Percentiles rank a stretch among this genome's conserved stretches.
Conservation (phyloP, 192 early-diverging fungal species). For the Coemansia sp. region DNA sequence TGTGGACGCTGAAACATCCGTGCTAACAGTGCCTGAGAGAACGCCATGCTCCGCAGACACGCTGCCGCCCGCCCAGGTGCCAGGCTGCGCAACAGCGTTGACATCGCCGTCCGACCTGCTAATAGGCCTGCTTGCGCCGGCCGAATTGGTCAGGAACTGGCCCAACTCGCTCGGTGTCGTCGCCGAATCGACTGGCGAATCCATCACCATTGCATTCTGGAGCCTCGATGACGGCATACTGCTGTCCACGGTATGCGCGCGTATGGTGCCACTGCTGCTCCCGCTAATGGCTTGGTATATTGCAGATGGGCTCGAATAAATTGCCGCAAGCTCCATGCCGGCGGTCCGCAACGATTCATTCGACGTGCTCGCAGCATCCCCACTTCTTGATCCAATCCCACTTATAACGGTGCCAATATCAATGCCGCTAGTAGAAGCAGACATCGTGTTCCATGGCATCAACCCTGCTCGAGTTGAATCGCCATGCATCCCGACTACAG, state of each 20-base stretch:
- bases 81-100: background rate
- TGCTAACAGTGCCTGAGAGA: background rate
- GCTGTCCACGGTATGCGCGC: background rate
- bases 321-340: slow-evolving; percentile 38
- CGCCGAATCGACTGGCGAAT: slow-evolving; percentile 24
- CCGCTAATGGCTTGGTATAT: slow-evolving; percentile 42
- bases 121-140: background rate
- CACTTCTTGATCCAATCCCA: background rate
- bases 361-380: slow-evolving; percentile 5
- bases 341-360: slow-evolving; percentile 14
- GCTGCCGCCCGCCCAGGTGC: background rate
- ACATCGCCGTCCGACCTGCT: background rate
- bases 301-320: slow-evolving; percentile 39
- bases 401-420: slow-evolving; percentile 3
- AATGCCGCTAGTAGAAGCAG: background rate
- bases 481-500: background rate
- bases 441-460: background rate
- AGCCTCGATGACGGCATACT: slow-evolving; percentile 14
- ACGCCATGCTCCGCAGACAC: background rate
- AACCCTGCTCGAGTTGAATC: background rate
- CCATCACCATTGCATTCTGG: slow-evolving; percentile 24
- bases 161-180: slow-evolving; percentile 16
- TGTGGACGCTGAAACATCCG: background rate
- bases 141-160: slow-evolving; percentile 21
- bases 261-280: slow-evolving; percentile 8